Evolutionary conservation across 345 rosid species (phyloP).

Genomic region (Nephelium lappaceum): DNA sequence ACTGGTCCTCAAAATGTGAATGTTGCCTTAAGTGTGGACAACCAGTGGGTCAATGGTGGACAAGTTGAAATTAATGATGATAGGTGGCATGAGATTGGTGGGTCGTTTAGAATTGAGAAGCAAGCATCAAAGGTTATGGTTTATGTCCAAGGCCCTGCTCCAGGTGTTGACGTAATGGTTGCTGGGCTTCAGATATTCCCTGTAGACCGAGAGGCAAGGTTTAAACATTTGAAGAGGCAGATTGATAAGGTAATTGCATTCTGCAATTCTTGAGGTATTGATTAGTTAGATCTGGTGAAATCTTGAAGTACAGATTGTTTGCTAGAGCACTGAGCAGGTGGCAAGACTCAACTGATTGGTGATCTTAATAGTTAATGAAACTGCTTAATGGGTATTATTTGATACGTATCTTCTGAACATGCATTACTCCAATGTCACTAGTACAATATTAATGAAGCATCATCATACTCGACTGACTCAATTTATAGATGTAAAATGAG

Average conservation of each 20-base stretch:
- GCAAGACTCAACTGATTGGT: background rate
- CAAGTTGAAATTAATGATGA: slow-evolving; percentile 72
- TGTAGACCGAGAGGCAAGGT: slow-evolving; percentile 64
- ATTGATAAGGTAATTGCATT: slow-evolving; percentile 62
- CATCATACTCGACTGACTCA: background rate
- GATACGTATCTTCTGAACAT: background rate
- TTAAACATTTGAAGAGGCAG: slow-evolving; percentile 59
- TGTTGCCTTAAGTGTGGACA: slow-evolving; percentile 82
- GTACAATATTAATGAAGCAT: background rate
- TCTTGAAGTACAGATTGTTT: background rate
- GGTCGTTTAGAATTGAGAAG: slow-evolving; percentile 92
- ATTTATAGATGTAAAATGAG: background rate
- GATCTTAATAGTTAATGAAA: background rate
- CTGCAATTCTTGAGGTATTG: slow-evolving; percentile 8
- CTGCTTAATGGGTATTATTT: background rate
- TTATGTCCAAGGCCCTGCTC: slow-evolving; percentile 82
- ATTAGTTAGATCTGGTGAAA: slow-evolving; percentile 7
- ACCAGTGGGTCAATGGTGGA: slow-evolving; percentile 94
- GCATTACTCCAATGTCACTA: too few species aligned
- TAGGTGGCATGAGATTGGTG: slow-evolving; percentile 89
- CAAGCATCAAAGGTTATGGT: slow-evolving; percentile 76
- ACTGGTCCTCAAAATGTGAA: slow-evolving; percentile 77
- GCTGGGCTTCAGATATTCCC: slow-evolving; percentile 85
- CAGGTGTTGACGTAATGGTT: slow-evolving; percentile 80
- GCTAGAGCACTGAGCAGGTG: background rate